These are phyloP conservation scores for Lunasporangiospora selenospora DNA, from an alignment of 192 early-diverging fungal genomes.

Conservation along the genomic window DNA sequence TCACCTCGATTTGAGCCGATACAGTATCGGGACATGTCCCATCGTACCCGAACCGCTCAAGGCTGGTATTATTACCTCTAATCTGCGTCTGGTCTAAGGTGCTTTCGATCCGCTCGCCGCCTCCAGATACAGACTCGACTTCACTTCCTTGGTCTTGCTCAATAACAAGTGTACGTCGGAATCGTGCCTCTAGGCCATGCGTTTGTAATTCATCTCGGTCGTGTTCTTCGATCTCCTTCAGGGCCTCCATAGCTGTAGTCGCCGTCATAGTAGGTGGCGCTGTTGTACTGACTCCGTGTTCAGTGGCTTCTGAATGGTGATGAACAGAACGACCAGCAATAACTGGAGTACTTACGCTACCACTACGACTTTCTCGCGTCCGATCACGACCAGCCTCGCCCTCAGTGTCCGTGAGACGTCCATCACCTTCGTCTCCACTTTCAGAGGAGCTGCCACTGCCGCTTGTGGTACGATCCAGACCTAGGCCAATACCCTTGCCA, in stretches of 20 bases:
- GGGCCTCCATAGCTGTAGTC: conserved; percentile 18
- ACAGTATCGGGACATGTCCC: too few relatives aligned
- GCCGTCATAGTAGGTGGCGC: not conserved
- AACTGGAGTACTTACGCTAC: conserved; percentile 30
- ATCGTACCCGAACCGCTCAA: too few relatives aligned
- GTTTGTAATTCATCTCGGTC: conserved; percentile 15
- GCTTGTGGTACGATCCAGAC: too few relatives aligned
- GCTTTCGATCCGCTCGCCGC: conserved; percentile 1
- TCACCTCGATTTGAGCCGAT: too few relatives aligned
- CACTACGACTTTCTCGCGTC: conserved; percentile 5
- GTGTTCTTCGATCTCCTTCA: conserved; percentile 40
- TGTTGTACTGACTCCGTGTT: not conserved
- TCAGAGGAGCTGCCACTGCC: too few relatives aligned
- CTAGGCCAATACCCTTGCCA: too few relatives aligned
- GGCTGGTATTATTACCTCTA: too few relatives aligned
- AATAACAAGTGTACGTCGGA: not conserved
- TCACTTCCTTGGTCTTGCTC: conserved; percentile 29
- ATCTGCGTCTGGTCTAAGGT: conserved; percentile 25
- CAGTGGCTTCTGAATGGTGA: not conserved
- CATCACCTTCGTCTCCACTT: conserved; percentile 30
- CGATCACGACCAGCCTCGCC: conserved; percentile 8
- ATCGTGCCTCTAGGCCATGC: conserved; percentile 18
- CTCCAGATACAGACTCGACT: conserved; percentile 1
- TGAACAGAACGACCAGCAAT: conserved; percentile 22
- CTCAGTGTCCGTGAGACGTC: conserved; percentile 34